phyloP scores from a whole-genome alignment of 2,329 filamentous ascomycete species.

The Blastomyces gilchristii region DNA sequence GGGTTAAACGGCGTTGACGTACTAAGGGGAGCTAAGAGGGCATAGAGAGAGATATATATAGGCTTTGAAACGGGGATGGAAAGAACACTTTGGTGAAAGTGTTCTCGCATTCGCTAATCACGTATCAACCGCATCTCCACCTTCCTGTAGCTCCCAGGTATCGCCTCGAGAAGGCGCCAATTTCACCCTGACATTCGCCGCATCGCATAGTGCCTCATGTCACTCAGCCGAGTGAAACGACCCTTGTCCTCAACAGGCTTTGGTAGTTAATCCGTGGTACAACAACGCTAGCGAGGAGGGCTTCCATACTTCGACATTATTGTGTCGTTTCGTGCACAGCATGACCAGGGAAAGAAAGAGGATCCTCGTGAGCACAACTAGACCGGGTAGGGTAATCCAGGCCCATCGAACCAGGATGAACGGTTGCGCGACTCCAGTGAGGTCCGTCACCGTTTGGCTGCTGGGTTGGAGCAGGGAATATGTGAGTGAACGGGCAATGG shows the following conservation, averaged over 20 bases:
- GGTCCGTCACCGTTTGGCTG: not conserved
- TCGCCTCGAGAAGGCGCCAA: not conserved
- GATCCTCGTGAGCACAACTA: not conserved
- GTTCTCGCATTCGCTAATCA: not conserved
- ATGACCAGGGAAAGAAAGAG: constrained; percentile 1
- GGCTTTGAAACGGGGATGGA: not conserved
- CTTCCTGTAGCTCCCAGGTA: not conserved
- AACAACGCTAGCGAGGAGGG: not conserved
- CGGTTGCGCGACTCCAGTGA: not conserved
- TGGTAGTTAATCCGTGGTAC: not conserved
- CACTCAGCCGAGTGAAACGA: not conserved
- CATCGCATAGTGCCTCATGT: not conserved
- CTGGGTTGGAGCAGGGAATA: not conserved
- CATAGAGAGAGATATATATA: not conserved
- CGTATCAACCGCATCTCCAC: not conserved
- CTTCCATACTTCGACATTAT: not conserved
- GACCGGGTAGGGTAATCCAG: not conserved
- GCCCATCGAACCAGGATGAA: not conserved
- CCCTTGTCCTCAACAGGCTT: not conserved
- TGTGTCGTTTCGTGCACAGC: not conserved
- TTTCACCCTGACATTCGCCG: not conserved
- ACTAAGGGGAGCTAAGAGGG: not conserved
- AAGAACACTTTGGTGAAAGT: not conserved
- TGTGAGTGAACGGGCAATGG: not conserved
- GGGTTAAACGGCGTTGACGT: not conserved